phyloP scores from a whole-genome alignment of 208 protist genomes.

The Wallacemonas rigidus region DNA sequence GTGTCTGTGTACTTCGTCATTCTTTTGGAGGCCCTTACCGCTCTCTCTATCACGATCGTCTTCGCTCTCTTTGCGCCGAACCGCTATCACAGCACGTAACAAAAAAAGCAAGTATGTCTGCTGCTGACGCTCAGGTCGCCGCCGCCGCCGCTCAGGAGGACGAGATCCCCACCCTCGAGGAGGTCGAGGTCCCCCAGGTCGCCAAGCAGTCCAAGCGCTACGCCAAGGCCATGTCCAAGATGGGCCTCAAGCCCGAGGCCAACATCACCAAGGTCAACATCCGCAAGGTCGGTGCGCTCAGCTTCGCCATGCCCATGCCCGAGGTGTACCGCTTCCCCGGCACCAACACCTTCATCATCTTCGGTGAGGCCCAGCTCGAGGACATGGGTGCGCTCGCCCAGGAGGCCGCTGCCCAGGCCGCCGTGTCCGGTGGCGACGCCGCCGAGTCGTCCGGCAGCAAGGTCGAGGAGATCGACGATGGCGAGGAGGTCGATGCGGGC shows the following conservation, averaged over 20 bases:
- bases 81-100: background rate
- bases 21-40: background rate
- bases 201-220: conserved; percentile 94
- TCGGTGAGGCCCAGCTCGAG: conserved; percentile 97
- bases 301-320: conserved; percentile 93
- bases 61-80: conserved; percentile 12
- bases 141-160: conserved; percentile 53
- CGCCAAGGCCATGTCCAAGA: conserved; percentile 96
- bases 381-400: conserved; percentile 69
- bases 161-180: conserved; percentile 76
- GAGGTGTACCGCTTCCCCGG: conserved; percentile 96
- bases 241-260: conserved; percentile 94
- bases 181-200: conserved; percentile 63
- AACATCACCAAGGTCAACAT: conserved; percentile 95
- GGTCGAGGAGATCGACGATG: conserved; percentile 42
- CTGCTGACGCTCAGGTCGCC: conserved; percentile 57
- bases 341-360: conserved; percentile 97
- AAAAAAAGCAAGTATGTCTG: conserved; percentile 40
- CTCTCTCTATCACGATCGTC: background rate
- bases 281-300: conserved; percentile 86
- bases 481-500: conserved; percentile 59
- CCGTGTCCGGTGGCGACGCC: conserved; percentile 49
- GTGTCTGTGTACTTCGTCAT: conserved; percentile 2
- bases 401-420: conserved; percentile 70
- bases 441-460: conserved; percentile 26